These are phyloP conservation scores for Rhypophila decipiens DNA, from an alignment of 495 filamentous ascomycete genomes.

Conservation along the genomic window DNA sequence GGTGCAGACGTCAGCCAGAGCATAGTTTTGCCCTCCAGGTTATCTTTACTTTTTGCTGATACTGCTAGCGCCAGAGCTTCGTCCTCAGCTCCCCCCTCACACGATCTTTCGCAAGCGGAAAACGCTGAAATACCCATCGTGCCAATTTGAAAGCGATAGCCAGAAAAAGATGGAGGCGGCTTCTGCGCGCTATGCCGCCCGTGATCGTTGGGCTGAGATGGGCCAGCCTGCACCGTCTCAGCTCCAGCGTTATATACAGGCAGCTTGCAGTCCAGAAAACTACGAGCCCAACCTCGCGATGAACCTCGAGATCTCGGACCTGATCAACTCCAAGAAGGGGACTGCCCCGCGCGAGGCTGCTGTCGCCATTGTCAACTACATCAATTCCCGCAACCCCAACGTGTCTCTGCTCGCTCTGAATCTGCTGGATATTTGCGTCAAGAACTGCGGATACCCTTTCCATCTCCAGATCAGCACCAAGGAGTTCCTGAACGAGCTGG, in stretches of 20 bases:
- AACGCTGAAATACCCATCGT: no score
- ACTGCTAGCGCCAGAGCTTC: not conserved
- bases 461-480: conserved; percentile 98
- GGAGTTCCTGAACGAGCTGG: conserved; percentile 97
- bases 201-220: conserved; percentile 88
- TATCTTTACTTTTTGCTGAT: not conserved
- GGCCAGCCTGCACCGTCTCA: conserved; percentile 72
- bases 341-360: conserved; percentile 95
- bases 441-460: conserved; percentile 99
- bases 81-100: not conserved
- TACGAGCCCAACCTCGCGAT: conserved; percentile 96
- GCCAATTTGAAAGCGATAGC: no score
- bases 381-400: conserved; percentile 96
- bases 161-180: conserved; percentile 72
- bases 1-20: no score
- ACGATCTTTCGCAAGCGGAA: no score
- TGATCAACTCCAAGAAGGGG: conserved; percentile 97
- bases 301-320: conserved; percentile 91
- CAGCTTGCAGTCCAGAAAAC: conserved; percentile 92
- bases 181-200: conserved; percentile 87
- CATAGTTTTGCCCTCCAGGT: no score
- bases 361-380: conserved; percentile 84
- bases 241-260: conserved; percentile 90
- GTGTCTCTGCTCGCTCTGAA: conserved; percentile 83
- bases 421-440: conserved; percentile 97